phyloP scores from a whole-genome alignment of 2,329 filamentous ascomycete species.

The Diaporthe humulicola region DNA sequence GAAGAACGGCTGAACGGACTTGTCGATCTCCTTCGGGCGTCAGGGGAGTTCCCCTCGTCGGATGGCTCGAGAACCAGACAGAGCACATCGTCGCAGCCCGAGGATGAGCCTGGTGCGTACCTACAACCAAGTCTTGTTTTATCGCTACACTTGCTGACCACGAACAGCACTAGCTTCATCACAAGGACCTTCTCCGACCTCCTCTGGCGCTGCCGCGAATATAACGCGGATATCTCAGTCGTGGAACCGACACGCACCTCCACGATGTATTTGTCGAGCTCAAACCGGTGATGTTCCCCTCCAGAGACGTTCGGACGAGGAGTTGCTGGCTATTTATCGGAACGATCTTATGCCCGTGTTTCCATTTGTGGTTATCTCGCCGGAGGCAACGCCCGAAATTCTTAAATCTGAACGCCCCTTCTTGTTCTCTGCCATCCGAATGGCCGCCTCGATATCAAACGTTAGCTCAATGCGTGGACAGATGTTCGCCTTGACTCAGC shows the following conservation, averaged over 20 bases:
- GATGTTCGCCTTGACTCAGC: slow-evolving; percentile 61
- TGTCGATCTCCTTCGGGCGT: slow-evolving; percentile 60
- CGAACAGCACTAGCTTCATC: not conserved
- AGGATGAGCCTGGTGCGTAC: slow-evolving; percentile 22
- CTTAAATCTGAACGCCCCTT: slow-evolving; percentile 59
- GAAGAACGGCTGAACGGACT: slow-evolving; percentile 64
- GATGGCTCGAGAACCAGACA: not conserved
- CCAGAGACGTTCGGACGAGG: slow-evolving; percentile 60
- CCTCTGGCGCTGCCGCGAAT: slow-evolving; percentile 2
- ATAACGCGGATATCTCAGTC: slow-evolving; percentile 50
- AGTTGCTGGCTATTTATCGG: slow-evolving; percentile 59
- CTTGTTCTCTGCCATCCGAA: slow-evolving; percentile 62
- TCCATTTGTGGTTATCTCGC: slow-evolving; percentile 62
- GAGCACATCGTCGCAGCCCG: not conserved
- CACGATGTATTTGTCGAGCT: slow-evolving; percentile 62
- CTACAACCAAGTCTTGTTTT: not conserved
- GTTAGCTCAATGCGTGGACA: slow-evolving; percentile 63
- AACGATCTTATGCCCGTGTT: slow-evolving; percentile 57
- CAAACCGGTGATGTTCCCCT: slow-evolving; percentile 54
- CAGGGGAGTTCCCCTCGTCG: slow-evolving; percentile 51
- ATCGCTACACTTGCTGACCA: not conserved
- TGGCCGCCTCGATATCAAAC: slow-evolving; percentile 63
- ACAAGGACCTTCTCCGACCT: slow-evolving; percentile 9
- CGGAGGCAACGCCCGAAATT: slow-evolving; percentile 50
- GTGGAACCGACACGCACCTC: slow-evolving; percentile 62